Evolutionary conservation across 352 stramenopile species (phyloP).

Genomic region (Globisporangium yorkense): DNA sequence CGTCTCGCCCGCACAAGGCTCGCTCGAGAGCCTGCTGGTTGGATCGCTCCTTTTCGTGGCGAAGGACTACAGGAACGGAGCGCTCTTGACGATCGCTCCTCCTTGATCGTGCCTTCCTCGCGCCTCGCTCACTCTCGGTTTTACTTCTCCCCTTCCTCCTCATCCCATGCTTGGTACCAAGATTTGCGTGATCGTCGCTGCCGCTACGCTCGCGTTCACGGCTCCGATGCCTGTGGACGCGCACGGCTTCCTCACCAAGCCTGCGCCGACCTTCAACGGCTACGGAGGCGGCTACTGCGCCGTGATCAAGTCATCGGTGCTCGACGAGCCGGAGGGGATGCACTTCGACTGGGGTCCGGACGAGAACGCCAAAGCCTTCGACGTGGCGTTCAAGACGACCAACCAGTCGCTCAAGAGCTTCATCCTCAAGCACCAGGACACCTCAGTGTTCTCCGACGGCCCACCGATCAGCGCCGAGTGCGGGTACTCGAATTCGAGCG

Average conservation of each 20-base stretch:
- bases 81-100: too few species aligned
- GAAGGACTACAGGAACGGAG: too few species aligned
- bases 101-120: too few species aligned
- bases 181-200: conserved; percentile 1
- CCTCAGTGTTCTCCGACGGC: background rate
- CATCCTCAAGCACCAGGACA: conserved; percentile 12
- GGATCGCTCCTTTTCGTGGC: too few species aligned
- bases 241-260: background rate
- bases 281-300: conserved; percentile 1
- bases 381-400: conserved; percentile 4
- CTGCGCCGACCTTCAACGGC: conserved; percentile 6
- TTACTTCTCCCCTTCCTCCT: too few species aligned
- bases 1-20: too few species aligned
- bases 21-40: too few species aligned
- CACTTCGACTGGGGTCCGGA: conserved; percentile 1
- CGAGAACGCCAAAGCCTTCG: conserved; percentile 6
- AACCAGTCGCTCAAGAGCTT: conserved; percentile 11
- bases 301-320: background rate
- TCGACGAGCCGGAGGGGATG: conserved; percentile 3
- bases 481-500: conserved; percentile 6
- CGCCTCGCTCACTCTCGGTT: too few species aligned
- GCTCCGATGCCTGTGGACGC: background rate
- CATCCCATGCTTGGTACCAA: background rate
- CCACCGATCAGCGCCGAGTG: background rate
- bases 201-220: background rate